Evolutionary conservation across 2,329 filamentous ascomycete genomes (phyloP), one percentile per base, ranked within the genome.

Genomic region (Diaporthe helianthi): DNA sequence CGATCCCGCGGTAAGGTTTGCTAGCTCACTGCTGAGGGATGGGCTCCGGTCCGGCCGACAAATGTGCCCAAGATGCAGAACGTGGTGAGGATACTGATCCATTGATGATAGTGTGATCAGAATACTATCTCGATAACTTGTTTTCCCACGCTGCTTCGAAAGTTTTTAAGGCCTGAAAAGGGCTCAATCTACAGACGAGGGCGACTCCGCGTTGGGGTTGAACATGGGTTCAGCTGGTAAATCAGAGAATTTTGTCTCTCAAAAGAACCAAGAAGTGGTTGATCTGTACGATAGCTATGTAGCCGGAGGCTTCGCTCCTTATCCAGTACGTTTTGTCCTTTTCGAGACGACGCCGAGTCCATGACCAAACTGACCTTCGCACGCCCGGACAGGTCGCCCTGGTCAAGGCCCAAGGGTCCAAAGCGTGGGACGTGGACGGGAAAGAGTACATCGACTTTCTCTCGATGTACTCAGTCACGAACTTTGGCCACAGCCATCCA

Each of bases 401-500:
- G 24, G 51, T 60, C 33, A 60, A 55, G n/a, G 68, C 68, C 24
- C 61, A 52, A 36, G 68, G 65, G 13, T 70, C 46, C 41, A 66
- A 70, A 24, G 65, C 60, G 36, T 70, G 68, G 68, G 68, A 70
- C 24, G 31, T 68, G 46, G 46, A 60, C 24, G 68, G 68, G 38
- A 70, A 68, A 22, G 65, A 53, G 55, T 70, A 70, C 65, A 52
- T 70, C 24, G 68, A 70, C 19, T 70, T 70, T 46, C 67, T 66
- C 31, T 63, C 54, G n/a, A 66, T 68, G 53, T 60, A 68, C 2
- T 64, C 63, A 36, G 67, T 68, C 26, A 70, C 68, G 19, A 70
- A 70, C 33, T 68, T 70, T n/a, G 68, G 68, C 29, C 68, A 70
- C n/a, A 70, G 65, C 19, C 68, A 70, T 38, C 68, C 68, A 15